These are phyloP conservation scores for Bipolaris gigantea DNA, from an alignment of 2,329 filamentous ascomycete species.

Conservation along the genomic window DNA sequence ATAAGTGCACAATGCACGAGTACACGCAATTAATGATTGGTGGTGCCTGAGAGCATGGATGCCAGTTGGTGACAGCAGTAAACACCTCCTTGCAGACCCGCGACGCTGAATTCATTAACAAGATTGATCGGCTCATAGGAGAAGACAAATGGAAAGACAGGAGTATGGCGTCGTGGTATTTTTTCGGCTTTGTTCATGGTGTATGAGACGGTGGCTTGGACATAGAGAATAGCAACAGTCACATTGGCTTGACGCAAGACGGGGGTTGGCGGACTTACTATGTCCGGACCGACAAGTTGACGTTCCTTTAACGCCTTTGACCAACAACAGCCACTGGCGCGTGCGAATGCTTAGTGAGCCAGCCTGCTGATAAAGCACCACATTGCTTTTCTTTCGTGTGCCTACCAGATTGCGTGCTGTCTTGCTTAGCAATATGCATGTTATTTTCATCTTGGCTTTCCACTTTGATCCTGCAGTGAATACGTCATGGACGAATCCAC, in stretches of 20 bases:
- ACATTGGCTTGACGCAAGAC: too few species aligned
- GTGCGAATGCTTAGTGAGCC: neutral
- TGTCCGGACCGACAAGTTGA: neutral
- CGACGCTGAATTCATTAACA: too few species aligned
- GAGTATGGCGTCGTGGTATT: too few species aligned
- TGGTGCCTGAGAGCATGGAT: slow-evolving; percentile 1
- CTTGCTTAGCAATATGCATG: neutral
- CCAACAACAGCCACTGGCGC: neutral
- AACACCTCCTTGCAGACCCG: too few species aligned
- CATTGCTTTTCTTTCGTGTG: neutral
- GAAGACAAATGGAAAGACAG: too few species aligned
- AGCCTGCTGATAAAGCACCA: neutral
- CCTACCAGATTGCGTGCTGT: neutral
- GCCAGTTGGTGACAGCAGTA: slow-evolving; percentile 50
- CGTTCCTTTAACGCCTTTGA: neutral
- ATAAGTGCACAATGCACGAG: slow-evolving; percentile 2
- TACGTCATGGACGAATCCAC: neutral
- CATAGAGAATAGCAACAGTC: too few species aligned
- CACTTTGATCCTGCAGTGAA: neutral
- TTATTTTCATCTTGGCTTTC: neutral
- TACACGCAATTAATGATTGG: slow-evolving; percentile 8
- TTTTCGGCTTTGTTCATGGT: too few species aligned
- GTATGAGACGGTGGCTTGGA: too few species aligned
- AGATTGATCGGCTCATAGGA: too few species aligned
- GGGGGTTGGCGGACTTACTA: neutral